Base-by-base conservation (phyloP, 1,284 basidiomycete genomes). In the Cerioporus squamosus region DNA sequence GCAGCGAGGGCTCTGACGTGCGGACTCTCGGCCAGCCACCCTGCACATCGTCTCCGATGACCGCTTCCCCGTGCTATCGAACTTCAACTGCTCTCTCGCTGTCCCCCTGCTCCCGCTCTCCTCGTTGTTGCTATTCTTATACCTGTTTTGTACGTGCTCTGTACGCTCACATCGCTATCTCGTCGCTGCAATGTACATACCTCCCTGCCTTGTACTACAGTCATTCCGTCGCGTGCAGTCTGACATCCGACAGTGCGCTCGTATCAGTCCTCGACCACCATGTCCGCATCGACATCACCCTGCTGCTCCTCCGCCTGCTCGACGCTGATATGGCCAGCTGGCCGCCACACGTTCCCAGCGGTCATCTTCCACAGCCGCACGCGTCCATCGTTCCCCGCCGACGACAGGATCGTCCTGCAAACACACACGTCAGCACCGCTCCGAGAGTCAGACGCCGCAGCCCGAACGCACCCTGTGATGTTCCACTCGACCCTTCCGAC, bases 341-440 rank as follows among this genome's bases (percentile, higher is more conserved):
- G 79, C 61, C 88, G 77, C 91, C 91, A 93, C 15, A 91, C 86
- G 53, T 80, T 88, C 8, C 87, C 87, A 15, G 81, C 81, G 0
- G 87, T 88, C 15, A 90, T 89, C 74, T 97, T 97, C 91, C 94
- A 97, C 38, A 97, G 74, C 20, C 94, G 81, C 31, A 97, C 85
- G 15, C 90, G 84, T 0, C 94, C 95, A 62, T 97, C 95, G 63
- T 95, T 95, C 5, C 94, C 94, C 2, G 90, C 87, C 0, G 93
- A 94, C 1, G 93, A 93, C 15, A 98, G 79, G 2, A 96, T 84
- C 10, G 95, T 97, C 2, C 95, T 95, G 31, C 8, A 3, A 22
- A 46, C 2, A 20, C 12, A 5, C 3, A 10, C 38, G 42, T 57
- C 48, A 61, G 58, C 3, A 20, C n/a, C 10, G 5, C 40, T n/a